phyloP scores from a whole-genome alignment of 2,329 filamentous ascomycete species.

The Thielaviopsis populi region DNA sequence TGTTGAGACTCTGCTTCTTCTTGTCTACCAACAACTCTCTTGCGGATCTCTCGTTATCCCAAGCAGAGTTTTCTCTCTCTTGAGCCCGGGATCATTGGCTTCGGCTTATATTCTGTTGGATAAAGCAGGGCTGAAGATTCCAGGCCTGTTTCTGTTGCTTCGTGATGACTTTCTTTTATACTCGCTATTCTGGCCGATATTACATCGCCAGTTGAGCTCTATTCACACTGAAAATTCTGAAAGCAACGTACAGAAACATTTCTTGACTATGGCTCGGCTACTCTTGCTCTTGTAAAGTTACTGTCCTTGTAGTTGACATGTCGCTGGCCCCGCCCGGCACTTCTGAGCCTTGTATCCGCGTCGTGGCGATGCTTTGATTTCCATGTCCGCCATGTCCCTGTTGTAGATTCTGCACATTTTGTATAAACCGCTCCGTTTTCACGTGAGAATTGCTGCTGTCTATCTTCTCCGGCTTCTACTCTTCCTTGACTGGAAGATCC shows the following conservation, averaged over 20 bases:
- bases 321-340: background rate
- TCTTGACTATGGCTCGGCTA: background rate
- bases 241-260: slow-evolving; percentile 10
- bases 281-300: background rate
- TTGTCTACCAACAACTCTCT: background rate
- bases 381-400: background rate
- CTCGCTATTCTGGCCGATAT: slow-evolving; percentile 3
- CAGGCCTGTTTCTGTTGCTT: slow-evolving; percentile 10
- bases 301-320: too few species aligned
- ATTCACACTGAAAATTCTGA: slow-evolving; percentile 18
- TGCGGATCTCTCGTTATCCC: background rate
- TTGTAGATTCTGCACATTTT: background rate
- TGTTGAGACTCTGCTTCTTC: background rate
- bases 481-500: slow-evolving; percentile 21
- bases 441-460: background rate
- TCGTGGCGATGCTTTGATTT: background rate
- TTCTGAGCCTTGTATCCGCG: background rate
- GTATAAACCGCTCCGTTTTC: background rate
- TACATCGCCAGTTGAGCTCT: slow-evolving; percentile 11
- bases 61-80: background rate
- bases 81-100: slow-evolving; percentile 1
- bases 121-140: slow-evolving; percentile 10
- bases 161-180: slow-evolving; percentile 15
- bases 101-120: background rate
- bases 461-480: slow-evolving; percentile 19